phyloP scores from a whole-genome alignment of 2,329 filamentous ascomycete species.

The Neofusicoccum sp. region DNA sequence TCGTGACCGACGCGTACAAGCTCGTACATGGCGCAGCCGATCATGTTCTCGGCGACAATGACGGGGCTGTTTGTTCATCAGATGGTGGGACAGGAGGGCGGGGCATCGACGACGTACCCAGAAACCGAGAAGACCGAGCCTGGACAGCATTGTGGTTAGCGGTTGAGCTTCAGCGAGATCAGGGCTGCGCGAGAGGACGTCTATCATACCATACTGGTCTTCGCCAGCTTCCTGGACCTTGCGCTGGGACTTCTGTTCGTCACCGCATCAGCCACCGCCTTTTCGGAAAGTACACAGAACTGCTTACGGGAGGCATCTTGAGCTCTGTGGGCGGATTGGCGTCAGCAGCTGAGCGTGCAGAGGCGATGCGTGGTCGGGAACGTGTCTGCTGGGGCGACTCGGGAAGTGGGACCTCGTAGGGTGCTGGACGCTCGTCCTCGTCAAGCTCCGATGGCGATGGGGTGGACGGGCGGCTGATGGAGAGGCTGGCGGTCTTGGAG shows the following conservation, averaged over 20 bases:
- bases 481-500: conserved; percentile 48
- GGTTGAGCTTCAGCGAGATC: neutral
- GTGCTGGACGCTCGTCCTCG: conserved; percentile 17
- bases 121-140: conserved; percentile 70
- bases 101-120: conserved; percentile 44
- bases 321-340: neutral
- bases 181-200: too few species aligned
- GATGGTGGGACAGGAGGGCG: conserved; percentile 24
- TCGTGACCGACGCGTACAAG: conserved; percentile 92
- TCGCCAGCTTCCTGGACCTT: conserved; percentile 49
- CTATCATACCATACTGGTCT: conserved; percentile 54
- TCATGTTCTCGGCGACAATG: conserved; percentile 96
- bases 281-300: neutral
- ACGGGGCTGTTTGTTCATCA: conserved; percentile 63
- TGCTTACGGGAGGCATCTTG: conserved; percentile 35
- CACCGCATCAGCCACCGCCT: conserved; percentile 18
- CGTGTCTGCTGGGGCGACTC: conserved; percentile 28
- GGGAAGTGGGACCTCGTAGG: conserved; percentile 27
- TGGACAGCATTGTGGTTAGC: conserved; percentile 25
- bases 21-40: conserved; percentile 99
- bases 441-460: conserved; percentile 13
- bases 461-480: conserved; percentile 29
- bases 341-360: neutral
- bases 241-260: conserved; percentile 41
- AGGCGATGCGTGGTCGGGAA: conserved; percentile 16